Percentiles rank a stretch among this genome's conserved stretches.
Evolutionary conservation across 78 protist genomes (phyloP).

Genomic region (Monosiga brevicollis): DNA sequence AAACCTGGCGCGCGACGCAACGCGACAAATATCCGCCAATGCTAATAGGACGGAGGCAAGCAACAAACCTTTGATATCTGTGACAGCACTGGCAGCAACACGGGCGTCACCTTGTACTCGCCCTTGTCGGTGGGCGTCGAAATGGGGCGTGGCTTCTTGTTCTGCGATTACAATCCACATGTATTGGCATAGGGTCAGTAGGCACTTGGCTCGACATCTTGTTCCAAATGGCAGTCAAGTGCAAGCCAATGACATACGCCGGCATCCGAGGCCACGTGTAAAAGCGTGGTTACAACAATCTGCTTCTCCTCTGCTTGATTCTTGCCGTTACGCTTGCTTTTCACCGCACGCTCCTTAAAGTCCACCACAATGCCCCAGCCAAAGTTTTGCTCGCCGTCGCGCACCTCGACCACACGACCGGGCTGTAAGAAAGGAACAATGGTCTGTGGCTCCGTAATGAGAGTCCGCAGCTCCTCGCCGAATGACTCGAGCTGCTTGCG

Average conservation of each 20-base stretch:
- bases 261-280: no score
- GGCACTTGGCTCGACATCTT: no score
- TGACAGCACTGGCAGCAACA: conserved; percentile 1
- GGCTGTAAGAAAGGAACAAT: conserved; percentile 64
- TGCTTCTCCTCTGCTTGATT: conserved; percentile 15
- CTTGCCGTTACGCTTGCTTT: conserved; percentile 31
- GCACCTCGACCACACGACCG: conserved; percentile 57
- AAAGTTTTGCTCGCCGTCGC: conserved; percentile 35
- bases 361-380: conserved; percentile 81
- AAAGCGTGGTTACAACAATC: no score
- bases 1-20: no score
- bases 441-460: conserved; percentile 45
- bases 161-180: no score
- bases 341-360: conserved; percentile 28
- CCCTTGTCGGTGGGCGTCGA: conserved; percentile 20
- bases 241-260: conserved; percentile 44
- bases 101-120: conserved; percentile 13
- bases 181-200: no score
- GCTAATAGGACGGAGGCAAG: no score
- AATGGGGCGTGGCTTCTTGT: no score
- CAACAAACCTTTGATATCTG: no score
- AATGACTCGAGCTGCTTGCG: conserved; percentile 16
- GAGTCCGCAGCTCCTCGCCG: conserved; percentile 31
- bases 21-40: no score
- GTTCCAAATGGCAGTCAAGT: conserved; percentile 3